Evolutionary conservation across 345 rosid genomes (phyloP).

Genomic region (Syzygium grande): DNA sequence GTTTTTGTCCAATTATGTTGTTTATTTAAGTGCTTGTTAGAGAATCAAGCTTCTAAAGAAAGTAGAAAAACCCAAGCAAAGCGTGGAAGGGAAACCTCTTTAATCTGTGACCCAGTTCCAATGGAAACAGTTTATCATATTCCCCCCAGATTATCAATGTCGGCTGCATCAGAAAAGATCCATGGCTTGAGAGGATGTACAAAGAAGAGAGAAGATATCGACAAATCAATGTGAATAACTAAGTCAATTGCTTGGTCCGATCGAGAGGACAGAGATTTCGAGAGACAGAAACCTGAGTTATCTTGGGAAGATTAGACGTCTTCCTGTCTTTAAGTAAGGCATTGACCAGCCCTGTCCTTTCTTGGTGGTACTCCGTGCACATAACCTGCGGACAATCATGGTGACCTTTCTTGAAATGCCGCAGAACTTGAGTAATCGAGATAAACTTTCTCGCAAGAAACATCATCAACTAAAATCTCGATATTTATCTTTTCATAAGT

Average conservation of each 20-base stretch:
- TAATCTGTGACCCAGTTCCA: constrained; percentile 8
- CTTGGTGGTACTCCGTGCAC: not conserved
- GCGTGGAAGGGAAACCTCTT: not conserved
- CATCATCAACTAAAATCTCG: not conserved
- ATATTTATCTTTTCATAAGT: not conserved
- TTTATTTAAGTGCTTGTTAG: not conserved
- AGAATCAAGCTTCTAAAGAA: not conserved
- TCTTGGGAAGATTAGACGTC: constrained; percentile 7
- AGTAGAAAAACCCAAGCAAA: not conserved
- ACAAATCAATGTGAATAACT: not conserved
- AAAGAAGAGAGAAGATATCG: not conserved
- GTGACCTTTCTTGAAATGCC: not conserved
- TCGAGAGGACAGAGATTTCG: not conserved
- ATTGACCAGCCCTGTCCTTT: constrained; percentile 4
- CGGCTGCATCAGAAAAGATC: constrained; percentile 1
- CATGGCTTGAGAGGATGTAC: not conserved
- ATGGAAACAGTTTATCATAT: constrained; percentile 6
- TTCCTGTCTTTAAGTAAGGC: constrained; percentile 4
- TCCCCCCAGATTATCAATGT: constrained; percentile 10
- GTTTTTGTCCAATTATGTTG: not conserved
- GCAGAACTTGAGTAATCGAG: not conserved
- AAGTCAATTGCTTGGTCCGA: not conserved
- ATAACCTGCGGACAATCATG: not conserved
- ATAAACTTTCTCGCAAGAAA: not conserved
- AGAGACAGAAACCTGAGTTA: constrained; percentile 6